Percentiles rank a stretch among this genome's conserved stretches.
Evolutionary conservation across 2,329 filamentous ascomycete genomes (phyloP).

Genomic region (Scedosporium apiospermum): DNA sequence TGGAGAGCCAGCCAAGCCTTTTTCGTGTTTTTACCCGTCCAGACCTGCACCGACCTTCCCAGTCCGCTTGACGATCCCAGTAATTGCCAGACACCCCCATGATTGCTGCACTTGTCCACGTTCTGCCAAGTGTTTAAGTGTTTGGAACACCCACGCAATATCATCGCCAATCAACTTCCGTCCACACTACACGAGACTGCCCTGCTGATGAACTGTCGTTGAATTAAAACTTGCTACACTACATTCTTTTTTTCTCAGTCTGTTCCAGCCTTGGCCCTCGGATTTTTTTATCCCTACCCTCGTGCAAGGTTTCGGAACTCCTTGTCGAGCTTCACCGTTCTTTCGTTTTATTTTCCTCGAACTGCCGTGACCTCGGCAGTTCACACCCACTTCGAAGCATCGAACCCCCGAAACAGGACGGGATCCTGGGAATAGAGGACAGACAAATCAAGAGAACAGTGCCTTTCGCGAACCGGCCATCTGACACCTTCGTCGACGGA

Average conservation of each 20-base stretch:
- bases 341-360: background rate
- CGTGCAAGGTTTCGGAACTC: background rate
- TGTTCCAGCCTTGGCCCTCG: background rate
- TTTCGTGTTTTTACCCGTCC: too few relatives aligned
- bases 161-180: constrained; percentile 1
- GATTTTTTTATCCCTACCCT: background rate
- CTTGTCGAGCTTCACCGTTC: background rate
- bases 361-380: background rate
- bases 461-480: background rate
- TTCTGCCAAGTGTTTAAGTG: background rate
- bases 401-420: background rate
- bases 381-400: too few relatives aligned
- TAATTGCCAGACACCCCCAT: background rate
- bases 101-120: background rate
- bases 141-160: background rate
- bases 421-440: background rate
- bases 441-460: background rate
- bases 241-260: background rate
- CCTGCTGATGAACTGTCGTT: background rate
- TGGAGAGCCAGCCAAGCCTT: too few relatives aligned
- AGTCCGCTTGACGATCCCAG: background rate
- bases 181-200: background rate
- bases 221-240: background rate
- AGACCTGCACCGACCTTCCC: too few relatives aligned
- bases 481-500: background rate